Conservation (phyloP, 805 yeast species). For the Scheffersomyces coipomensis region DNA sequence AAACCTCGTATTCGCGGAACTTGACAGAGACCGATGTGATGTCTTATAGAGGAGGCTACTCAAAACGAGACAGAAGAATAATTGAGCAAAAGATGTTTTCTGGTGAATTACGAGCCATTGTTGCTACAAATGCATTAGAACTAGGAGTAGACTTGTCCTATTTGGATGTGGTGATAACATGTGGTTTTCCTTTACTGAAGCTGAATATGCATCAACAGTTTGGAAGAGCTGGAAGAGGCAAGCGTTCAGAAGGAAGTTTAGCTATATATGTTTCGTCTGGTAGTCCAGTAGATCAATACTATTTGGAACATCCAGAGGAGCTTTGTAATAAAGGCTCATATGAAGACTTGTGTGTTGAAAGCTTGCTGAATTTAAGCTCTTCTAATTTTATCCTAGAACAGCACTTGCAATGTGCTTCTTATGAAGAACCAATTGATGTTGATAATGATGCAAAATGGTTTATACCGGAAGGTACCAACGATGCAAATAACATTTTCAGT, state of each 20-base stretch:
- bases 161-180: constrained; percentile 84
- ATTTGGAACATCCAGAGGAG: constrained; percentile 65
- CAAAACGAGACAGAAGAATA: constrained; percentile 78
- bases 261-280: constrained; percentile 82
- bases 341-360: constrained; percentile 41
- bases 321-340: constrained; percentile 41
- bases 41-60: constrained; percentile 95
- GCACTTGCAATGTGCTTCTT: constrained; percentile 94
- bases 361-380: constrained; percentile 31
- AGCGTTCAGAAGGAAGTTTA: constrained; percentile 64
- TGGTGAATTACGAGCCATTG: constrained; percentile 80
- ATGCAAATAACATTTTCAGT: constrained; percentile 8
- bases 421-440: constrained; percentile 66
- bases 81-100: constrained; percentile 90
- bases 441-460: constrained; percentile 60
- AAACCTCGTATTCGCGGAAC: constrained; percentile 41
- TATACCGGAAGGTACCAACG: constrained; percentile 24
- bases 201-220: constrained; percentile 92
- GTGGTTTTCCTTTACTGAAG: constrained; percentile 89
- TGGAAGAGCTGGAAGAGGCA: constrained; percentile 95
- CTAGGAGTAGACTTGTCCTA: constrained; percentile 94
- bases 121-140: constrained; percentile 94
- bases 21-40: constrained; percentile 60
- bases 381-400: constrained; percentile 58
- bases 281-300: constrained; percentile 84